Conservation (phyloP, 2,329 filamentous ascomycete species). For the Colletotrichum horii region DNA sequence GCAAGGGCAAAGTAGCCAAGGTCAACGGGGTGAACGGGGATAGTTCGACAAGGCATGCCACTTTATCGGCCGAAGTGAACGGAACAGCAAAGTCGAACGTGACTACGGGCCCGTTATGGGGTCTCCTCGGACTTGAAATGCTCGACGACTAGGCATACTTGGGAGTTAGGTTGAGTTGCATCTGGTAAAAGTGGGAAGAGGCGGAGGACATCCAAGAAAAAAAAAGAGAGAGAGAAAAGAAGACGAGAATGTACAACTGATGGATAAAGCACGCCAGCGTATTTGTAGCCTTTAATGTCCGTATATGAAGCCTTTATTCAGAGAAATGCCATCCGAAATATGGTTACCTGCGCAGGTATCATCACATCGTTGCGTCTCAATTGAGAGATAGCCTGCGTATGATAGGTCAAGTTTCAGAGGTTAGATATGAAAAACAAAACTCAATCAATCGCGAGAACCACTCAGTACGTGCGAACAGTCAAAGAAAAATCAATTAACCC, state of each 20-base stretch:
- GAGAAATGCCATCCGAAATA: background rate
- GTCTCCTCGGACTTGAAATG: background rate
- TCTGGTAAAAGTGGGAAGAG: too few relatives aligned
- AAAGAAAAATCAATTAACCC: background rate
- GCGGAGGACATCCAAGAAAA: too few relatives aligned
- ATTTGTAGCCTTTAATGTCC: background rate
- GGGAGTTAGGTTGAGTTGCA: background rate
- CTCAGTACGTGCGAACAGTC: accelerated
- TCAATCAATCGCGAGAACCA: accelerated
- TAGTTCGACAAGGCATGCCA: background rate
- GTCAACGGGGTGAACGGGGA: background rate
- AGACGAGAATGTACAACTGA: too few relatives aligned
- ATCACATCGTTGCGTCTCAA: accelerated
- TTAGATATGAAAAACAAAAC: background rate
- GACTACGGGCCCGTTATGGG: background rate
- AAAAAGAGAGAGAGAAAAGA: too few relatives aligned
- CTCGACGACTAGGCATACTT: background rate
- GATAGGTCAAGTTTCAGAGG: accelerated
- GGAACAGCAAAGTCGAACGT: background rate
- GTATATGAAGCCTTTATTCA: background rate
- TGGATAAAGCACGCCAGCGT: background rate
- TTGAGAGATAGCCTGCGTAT: background rate
- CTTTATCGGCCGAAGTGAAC: background rate
- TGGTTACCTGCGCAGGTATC: background rate
- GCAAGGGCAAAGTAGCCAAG: background rate